These are phyloP conservation scores for Verticillium tricorpus DNA, from an alignment of 2,329 filamentous ascomycete genomes.

Conservation along the genomic window DNA sequence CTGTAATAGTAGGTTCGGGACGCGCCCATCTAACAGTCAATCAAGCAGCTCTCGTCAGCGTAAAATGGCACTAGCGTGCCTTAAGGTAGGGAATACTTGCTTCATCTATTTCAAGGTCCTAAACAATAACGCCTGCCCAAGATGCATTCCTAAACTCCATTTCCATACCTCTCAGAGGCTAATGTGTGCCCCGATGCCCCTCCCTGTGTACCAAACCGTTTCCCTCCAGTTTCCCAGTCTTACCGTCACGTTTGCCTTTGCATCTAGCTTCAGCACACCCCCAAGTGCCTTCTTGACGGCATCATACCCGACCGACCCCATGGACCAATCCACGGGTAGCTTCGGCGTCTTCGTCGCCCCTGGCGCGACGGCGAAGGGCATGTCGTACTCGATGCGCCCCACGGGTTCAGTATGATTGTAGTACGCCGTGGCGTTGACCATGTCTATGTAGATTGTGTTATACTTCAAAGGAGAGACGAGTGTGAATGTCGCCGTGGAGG, in stretches of 20 bases:
- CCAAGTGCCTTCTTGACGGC: slow-evolving; percentile 76
- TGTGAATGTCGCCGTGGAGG: slow-evolving; percentile 80
- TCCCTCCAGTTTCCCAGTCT: slow-evolving; percentile 72
- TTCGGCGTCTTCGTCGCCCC: slow-evolving; percentile 68
- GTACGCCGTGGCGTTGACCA: slow-evolving; percentile 77
- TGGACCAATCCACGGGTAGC: slow-evolving; percentile 76
- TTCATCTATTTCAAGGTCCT: neutral
- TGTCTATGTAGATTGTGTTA: slow-evolving; percentile 72
- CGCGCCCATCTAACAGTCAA: too few species aligned
- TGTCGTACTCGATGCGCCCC: slow-evolving; percentile 70
- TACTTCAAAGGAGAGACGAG: slow-evolving; percentile 72
- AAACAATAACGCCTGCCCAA: neutral
- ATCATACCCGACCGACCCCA: slow-evolving; percentile 76
- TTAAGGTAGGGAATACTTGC: neutral
- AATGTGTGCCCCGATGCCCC: slow-evolving; percentile 65
- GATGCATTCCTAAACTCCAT: neutral
- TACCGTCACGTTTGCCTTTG: slow-evolving; percentile 70
- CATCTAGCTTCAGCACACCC: slow-evolving; percentile 73
- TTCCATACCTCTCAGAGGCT: slow-evolving; percentile 33
- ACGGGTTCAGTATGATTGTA: slow-evolving; percentile 77
- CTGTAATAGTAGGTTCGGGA: too few species aligned
- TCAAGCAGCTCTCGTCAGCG: too few species aligned
- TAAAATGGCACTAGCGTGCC: too few species aligned
- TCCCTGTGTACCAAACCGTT: slow-evolving; percentile 64
- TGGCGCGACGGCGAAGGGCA: slow-evolving; percentile 72